A percentile compares a stretch with the other conserved stretches of the same genome.
phyloP scores from a whole-genome alignment of 2,329 filamentous ascomycete species.

The Penicillium sp. region DNA sequence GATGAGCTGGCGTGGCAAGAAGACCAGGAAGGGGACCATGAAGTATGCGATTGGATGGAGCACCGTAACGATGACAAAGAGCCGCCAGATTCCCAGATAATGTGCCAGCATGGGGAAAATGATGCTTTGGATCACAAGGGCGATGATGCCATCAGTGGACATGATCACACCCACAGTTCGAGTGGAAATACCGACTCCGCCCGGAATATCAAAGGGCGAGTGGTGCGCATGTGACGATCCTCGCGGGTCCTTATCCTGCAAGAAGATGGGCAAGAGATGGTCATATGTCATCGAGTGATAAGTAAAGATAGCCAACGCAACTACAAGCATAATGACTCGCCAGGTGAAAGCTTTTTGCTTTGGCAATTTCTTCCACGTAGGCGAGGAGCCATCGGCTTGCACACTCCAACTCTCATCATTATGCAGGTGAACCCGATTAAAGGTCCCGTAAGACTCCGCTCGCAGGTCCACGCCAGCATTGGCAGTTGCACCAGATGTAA shows the following conservation, averaged over 20 bases:
- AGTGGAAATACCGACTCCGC: constrained; percentile 65
- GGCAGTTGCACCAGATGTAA: constrained; percentile 71
- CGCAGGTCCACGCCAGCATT: constrained; percentile 70
- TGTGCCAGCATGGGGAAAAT: constrained; percentile 66
- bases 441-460: constrained; percentile 76
- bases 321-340: constrained; percentile 70
- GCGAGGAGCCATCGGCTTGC: constrained; percentile 45
- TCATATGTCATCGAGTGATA: constrained; percentile 97
- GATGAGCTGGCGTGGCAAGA: constrained; percentile 54
- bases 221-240: constrained; percentile 24
- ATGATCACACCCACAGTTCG: constrained; percentile 68
- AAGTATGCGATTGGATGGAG: constrained; percentile 67
- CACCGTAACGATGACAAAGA: constrained; percentile 63
- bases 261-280: constrained; percentile 86
- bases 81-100: constrained; percentile 64
- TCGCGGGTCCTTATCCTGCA: constrained; percentile 64
- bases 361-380: constrained; percentile 38
- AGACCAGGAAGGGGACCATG: constrained; percentile 65
- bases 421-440: constrained; percentile 57
- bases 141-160: constrained; percentile 67
- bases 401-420: constrained; percentile 54
- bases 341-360: constrained; percentile 55
- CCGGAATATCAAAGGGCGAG: constrained; percentile 56
- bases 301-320: constrained; percentile 85
- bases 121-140: constrained; percentile 69